phyloP scores from a whole-genome alignment of 495 filamentous ascomycete genomes.

The Aspergillus sparsus region DNA sequence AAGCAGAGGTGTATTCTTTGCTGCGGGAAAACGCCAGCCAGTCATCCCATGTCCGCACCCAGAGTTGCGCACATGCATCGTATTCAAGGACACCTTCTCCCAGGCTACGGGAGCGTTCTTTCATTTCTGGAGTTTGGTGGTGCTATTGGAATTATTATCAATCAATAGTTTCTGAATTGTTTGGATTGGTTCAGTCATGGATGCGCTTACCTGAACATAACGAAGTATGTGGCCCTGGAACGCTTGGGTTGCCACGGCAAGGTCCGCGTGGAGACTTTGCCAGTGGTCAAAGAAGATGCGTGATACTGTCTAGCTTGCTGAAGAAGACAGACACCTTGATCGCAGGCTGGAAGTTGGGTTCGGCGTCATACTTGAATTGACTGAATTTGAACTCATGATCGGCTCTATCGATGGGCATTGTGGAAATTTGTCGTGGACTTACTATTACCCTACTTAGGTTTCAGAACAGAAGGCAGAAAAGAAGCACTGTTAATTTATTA shows the following conservation, averaged over 20 bases:
- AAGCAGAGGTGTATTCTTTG: slow-evolving; percentile 11
- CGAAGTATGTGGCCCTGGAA: slow-evolving; percentile 16
- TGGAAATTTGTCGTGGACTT: too few relatives aligned
- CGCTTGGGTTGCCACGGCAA: slow-evolving; percentile 10
- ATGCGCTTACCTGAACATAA: slow-evolving; percentile 15
- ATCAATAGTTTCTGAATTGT: too few relatives aligned
- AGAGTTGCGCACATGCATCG: slow-evolving; percentile 16
- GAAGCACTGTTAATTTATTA: too few relatives aligned
- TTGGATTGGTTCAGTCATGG: too few relatives aligned
- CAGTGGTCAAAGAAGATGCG: slow-evolving; percentile 13
- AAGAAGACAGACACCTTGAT: slow-evolving; percentile 19
- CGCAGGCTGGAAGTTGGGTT: slow-evolving; percentile 16
- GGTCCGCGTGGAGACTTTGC: slow-evolving; percentile 16
- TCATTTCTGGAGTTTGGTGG: slow-evolving; percentile 18
- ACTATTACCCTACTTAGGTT: too few relatives aligned
- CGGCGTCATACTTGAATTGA: slow-evolving; percentile 3
- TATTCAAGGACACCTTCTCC: slow-evolving; percentile 11
- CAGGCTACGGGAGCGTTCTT: background rate
- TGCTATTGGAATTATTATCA: slow-evolving; percentile 6
- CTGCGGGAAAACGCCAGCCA: slow-evolving; percentile 18
- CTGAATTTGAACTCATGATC: slow-evolving; percentile 5
- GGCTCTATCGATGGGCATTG: background rate
- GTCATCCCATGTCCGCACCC: slow-evolving; percentile 18
- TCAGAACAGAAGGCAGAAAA: too few relatives aligned
- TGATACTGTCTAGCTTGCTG: slow-evolving; percentile 2